These are phyloP conservation scores for Chaetothyriales sp. DNA, from an alignment of 2,329 filamentous ascomycete genomes.

Conservation along the genomic window DNA sequence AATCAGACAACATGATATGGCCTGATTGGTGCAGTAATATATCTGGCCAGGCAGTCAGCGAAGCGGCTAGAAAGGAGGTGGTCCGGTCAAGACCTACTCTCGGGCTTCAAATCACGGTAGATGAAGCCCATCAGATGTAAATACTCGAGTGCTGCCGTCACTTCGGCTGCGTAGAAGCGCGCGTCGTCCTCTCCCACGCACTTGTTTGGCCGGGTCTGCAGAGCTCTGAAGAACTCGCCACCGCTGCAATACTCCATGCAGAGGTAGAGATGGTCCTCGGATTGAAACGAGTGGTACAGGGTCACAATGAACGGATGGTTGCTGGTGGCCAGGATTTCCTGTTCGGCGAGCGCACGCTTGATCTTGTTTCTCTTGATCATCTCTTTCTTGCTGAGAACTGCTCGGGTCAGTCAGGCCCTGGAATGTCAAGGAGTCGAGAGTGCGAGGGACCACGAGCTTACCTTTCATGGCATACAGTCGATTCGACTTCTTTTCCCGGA, in stretches of 20 bases:
- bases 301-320: conserved; percentile 99
- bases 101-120: conserved; percentile 92
- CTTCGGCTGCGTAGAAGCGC: conserved; percentile 92
- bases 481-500: conserved; percentile 93
- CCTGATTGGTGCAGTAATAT: conserved; percentile 97
- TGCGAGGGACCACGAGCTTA: conserved; percentile 33
- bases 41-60: conserved; percentile 46
- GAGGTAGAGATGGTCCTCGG: conserved; percentile 94
- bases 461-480: conserved; percentile 98
- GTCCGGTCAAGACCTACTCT: conserved; percentile 51
- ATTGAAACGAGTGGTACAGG: conserved; percentile 97
- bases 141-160: conserved; percentile 91
- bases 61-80: neutral
- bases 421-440: too few species aligned
- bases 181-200: conserved; percentile 95
- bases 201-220: conserved; percentile 93
- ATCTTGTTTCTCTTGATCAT: conserved; percentile 99
- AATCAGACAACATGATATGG: conserved; percentile 98
- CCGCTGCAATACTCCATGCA: conserved; percentile 99
- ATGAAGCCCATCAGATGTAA: conserved; percentile 99
- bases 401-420: neutral
- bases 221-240: conserved; percentile 91
- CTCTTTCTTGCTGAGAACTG: conserved; percentile 97
- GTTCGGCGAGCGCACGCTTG: conserved; percentile 91
- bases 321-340: conserved; percentile 94